Evolutionary conservation across 1,284 basidiomycete species (phyloP).

Genomic region (Sporisorium exsertum): DNA sequence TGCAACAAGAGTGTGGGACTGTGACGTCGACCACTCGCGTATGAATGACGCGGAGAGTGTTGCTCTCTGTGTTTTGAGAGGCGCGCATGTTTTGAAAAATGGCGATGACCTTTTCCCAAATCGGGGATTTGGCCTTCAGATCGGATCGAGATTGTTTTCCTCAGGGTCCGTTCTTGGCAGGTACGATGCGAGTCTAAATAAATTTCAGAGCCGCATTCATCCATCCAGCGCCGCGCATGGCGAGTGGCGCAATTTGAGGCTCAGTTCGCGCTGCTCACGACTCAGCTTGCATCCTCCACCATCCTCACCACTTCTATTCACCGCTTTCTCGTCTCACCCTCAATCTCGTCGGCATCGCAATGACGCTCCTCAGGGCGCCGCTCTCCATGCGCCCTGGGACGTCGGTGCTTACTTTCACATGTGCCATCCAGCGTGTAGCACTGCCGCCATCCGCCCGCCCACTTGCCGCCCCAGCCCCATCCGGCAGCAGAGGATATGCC

Average conservation of each 20-base stretch:
- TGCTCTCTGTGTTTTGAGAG: conserved; percentile 1
- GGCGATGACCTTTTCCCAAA: background rate
- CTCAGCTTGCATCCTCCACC: conserved; percentile 12
- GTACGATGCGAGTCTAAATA: background rate
- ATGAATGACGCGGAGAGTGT: background rate
- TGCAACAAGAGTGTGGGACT: background rate
- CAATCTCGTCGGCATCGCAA: background rate
- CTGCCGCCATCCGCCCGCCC: background rate
- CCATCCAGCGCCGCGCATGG: conserved; percentile 1
- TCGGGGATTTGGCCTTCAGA: background rate
- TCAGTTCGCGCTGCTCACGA: background rate
- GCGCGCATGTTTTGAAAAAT: conserved; percentile 6
- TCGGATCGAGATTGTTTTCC: background rate
- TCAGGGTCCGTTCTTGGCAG: conserved; percentile 2
- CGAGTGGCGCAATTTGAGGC: no score
- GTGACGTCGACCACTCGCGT: background rate
- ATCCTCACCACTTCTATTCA: background rate
- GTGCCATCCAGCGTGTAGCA: background rate
- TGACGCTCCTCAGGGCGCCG: conserved; percentile 37
- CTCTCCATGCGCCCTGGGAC: conserved; percentile 18
- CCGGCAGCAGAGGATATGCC: conserved; percentile 6
- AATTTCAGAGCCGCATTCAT: background rate
- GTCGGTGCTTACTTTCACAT: background rate
- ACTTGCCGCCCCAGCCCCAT: background rate
- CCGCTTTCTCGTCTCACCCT: background rate